Base-by-base conservation (phyloP, 2,329 filamentous ascomycete species). In the Verticillium nonalfalfae region DNA sequence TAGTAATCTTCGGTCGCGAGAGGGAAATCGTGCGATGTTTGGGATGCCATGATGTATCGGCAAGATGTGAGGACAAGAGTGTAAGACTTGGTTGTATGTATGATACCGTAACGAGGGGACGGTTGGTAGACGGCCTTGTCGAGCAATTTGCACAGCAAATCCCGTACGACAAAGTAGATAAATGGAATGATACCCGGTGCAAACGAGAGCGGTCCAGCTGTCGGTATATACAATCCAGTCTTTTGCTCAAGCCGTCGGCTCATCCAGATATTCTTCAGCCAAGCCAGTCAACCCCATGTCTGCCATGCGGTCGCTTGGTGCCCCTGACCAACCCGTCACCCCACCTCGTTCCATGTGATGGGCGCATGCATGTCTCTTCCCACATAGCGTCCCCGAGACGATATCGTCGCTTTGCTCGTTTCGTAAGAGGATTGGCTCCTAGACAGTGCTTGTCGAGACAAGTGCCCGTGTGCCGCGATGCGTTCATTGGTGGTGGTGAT, bases 1-100 rank as follows among this genome's bases (percentile, higher is more conserved):
- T 71, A 72, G 3, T 75, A 72, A 39, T 71, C 68, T 59, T 79
- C 74, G 2, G 76, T 79, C 31, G 78, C 74, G 61, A 81, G 72
- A 4, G 79, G 79, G 63, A 80, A 81, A 33, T 68, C 60, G 36
- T 70, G 65, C 6, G 69, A 69, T 36, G 76, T 76, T 59, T 76
- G 69, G 59, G 73, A 68, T 52, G 78, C 70, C 77, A 82, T 81
- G 64, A 59, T 69, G 62, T 31, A 31, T 31, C 4, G 26, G 26
- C 26, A 31, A 31, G 26, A 31, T 31, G 26, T 31, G 26, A 31
- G 26, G 26, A 31, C 26, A 31, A 31, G 54, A 59, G 58, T 55
- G 39, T 38, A 4, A 21, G 26, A 39, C 35, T 52, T 21, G 34
- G 4, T 45, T 15, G 35, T n/a, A 7, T 31, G 57, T 56, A 50